Evolutionary conservation across 768 basidiomycete genomes (phyloP), one percentile per base, ranked within the genome.

Genomic region (Boletus huronensis): DNA sequence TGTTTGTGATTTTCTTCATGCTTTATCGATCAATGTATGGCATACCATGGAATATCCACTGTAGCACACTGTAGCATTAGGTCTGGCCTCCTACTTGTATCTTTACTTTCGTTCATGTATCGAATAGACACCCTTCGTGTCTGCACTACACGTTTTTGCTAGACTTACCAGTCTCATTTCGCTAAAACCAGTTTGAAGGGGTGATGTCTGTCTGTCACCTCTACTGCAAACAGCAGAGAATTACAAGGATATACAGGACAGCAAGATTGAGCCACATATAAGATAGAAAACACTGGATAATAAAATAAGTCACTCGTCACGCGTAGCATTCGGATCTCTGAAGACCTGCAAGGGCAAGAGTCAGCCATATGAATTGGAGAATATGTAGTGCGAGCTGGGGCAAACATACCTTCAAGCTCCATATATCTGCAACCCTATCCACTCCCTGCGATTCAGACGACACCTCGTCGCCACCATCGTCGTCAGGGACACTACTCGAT

Each of bases 371-470:
- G 17, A 8, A 28, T 28, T 2, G n/a, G 40, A 48, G 13, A 17
- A 28, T 17, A 23, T 9, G 31, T 16, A 34, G 9, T 16, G 6
- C 25, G 43, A 25, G 25, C 6, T 41, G n/a, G 54, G 14, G 41
- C 17, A 50, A 21, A 66, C 75, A 35, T n/a, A 88, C 86, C 79
- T 88, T 87, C 52, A 85, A 74, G 70, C 76, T 77, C 90, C 85
- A 92, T 54, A 92, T 82, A 66, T 87, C 80, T 21, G 87, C 88
- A 48, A 88, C 79, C 50, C 70, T 75, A 10, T 75, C 77, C 50
- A 74, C 59, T 48, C 76, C 72, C 45, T 75, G 69, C 16, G 73
- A 66, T 61, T 74, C 68, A 42, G 53, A 21, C 17, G 34, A 25
- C 57, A 73, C 47, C 57, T 79, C 70, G 54, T 72, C 66, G 55